phyloP scores from a whole-genome alignment of 176 grass and related monocot genomes.

The Oryza brachyantha region DNA sequence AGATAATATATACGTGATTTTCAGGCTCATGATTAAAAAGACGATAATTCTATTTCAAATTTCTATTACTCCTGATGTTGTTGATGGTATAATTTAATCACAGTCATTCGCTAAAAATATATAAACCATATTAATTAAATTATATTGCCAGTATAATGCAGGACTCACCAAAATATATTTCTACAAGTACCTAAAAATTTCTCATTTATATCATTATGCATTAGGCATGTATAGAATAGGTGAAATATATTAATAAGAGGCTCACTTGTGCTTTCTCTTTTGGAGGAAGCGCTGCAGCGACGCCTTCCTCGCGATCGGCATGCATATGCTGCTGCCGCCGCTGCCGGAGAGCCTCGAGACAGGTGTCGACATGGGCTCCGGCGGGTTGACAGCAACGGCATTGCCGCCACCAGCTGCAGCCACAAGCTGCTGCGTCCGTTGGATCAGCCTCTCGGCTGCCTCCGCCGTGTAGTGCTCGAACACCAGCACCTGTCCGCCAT shows the following conservation, averaged over 20 bases:
- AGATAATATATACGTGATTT: no score
- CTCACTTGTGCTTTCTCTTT: background rate
- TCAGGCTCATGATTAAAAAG: no score
- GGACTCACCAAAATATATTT: no score
- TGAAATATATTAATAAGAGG: background rate
- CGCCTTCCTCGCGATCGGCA: background rate
- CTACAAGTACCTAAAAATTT: no score
- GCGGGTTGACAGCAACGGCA: background rate
- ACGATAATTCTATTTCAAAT: no score
- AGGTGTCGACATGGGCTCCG: background rate
- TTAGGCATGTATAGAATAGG: no score
- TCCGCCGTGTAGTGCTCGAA: background rate
- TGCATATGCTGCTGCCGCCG: background rate
- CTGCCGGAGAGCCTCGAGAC: background rate
- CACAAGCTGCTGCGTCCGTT: background rate
- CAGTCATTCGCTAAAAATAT: no score
- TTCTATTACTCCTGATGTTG: no score
- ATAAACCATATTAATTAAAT: no score
- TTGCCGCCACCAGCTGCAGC: background rate
- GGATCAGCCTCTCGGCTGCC: background rate
- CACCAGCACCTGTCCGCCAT: background rate
- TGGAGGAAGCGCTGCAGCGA: background rate
- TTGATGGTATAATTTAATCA: no score
- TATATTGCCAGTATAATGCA: no score
- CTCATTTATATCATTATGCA: no score